Base-by-base conservation (phyloP, 208 protist genomes). In the Trypanosoma caninum region DNA sequence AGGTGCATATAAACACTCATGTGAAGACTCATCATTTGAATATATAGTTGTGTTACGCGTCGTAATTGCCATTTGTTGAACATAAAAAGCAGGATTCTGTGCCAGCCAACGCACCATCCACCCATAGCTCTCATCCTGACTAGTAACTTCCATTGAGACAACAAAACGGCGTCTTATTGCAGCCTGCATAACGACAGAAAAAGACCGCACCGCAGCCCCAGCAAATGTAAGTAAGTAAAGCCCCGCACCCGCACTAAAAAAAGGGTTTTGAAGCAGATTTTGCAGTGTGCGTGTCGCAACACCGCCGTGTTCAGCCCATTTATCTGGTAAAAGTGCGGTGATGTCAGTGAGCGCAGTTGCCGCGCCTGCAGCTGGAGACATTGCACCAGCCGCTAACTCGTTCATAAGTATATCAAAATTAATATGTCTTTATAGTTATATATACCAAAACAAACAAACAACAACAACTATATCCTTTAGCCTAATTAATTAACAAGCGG, bases 71-170 rank as follows among this genome's bases (percentile, higher is more conserved):
- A 92, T 83, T 40, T 94, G 90, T 69, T 91, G 84, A 5, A 83
- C 80, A 42, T 78, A 65, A 55, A 92, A 89, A 30, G 59, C 47
- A 18, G 72, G 69, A 54, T 94, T 79, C 23, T 63, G 57, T 20
- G 84, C 61, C 10, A 96, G 66, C 87, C 90, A 96, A 2, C 82
- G 80, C 70, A 96, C 76, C 82, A 96, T 80, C 87, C 87, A 94
- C 18, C 73, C 66, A 59, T 82, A 96, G 62, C 69, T 74, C 64
- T 68, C 72, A 65, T 96, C 90, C 45, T 69, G 69, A 55, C 77
- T 91, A 20, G 84, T 88, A 47, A 91, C 74, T 64, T 96, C 87
- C 61, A 96, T 81, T 42, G 90, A 93, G 20, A 92, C 80, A 27
- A 94, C 71, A 44, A 89, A 89, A 30, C 73, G 71, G 11, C 90